These are phyloP conservation scores for Escallonia rubra DNA, from an alignment of 129 eudicot genomes.

Conservation along the genomic window DNA sequence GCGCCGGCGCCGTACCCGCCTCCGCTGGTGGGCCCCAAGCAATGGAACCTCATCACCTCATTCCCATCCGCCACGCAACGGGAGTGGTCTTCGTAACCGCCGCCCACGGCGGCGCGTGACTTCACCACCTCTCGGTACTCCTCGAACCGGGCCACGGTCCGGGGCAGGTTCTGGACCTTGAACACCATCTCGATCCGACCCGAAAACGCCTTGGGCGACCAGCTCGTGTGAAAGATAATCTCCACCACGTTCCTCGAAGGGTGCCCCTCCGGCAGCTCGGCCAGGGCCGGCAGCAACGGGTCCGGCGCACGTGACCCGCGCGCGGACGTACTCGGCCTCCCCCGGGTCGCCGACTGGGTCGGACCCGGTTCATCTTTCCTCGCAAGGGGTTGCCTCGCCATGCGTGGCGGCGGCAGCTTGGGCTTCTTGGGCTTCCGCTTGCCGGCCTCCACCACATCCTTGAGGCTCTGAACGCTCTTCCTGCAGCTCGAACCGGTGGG, in stretches of 20 bases:
- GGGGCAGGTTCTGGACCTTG: too few relatives aligned
- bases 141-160: too few relatives aligned
- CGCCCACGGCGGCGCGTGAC: constrained; percentile 1
- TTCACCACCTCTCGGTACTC: constrained; percentile 22
- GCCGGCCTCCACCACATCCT: too few relatives aligned
- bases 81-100: too few relatives aligned
- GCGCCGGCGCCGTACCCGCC: constrained; percentile 36
- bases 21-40: constrained; percentile 55
- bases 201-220: too few relatives aligned
- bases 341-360: constrained; percentile 13
- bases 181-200: too few relatives aligned
- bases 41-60: constrained; percentile 76
- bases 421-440: neutral
- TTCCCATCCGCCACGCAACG: constrained; percentile 14
- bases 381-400: constrained; percentile 19
- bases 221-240: neutral
- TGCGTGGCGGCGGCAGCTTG: constrained; percentile 19
- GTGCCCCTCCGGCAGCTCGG: too few relatives aligned
- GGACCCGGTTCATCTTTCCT: constrained; percentile 15
- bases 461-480: too few relatives aligned
- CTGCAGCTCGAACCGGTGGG: too few relatives aligned
- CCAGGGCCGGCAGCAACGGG: constrained; percentile 24
- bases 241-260: constrained; percentile 69
- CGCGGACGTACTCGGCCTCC: constrained; percentile 18
- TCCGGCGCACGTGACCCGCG: constrained; percentile 28